phyloP scores from a whole-genome alignment of 2,329 filamentous ascomycete genomes.

The Beauveria medogensis region DNA sequence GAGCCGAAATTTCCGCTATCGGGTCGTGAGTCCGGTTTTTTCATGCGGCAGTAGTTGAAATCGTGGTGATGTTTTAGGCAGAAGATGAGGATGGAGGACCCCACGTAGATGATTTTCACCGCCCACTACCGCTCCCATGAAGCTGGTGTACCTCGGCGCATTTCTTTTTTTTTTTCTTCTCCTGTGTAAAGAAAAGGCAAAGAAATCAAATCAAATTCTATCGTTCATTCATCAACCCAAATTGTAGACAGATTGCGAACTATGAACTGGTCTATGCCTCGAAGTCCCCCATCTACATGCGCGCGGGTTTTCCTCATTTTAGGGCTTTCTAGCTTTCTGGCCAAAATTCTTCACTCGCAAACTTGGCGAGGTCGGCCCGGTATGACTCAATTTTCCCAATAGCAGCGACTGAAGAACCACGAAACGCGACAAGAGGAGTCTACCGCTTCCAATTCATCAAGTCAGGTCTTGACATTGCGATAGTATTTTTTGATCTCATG shows the following conservation, averaged over 20 bases:
- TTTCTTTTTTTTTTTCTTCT: not conserved
- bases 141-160: not conserved
- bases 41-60: not conserved
- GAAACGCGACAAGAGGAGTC: not conserved
- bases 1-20: not conserved
- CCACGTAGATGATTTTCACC: constrained; percentile 11
- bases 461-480: not conserved
- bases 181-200: not conserved
- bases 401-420: no score
- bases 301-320: constrained; percentile 5
- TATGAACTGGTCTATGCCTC: not conserved
- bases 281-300: not conserved
- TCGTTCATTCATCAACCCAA: not conserved
- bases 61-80: constrained; percentile 10
- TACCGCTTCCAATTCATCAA: not conserved
- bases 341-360: not conserved
- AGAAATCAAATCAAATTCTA: not conserved
- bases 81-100: constrained; percentile 8
- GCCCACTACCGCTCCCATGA: not conserved
- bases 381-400: not conserved
- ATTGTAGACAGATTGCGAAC: not conserved
- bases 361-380: not conserved
- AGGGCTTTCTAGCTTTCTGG: not conserved
- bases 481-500: no score
- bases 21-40: not conserved